These are phyloP conservation scores for Aquilaria agallochum DNA, from an alignment of 441 rosid species.

Conservation along the genomic window DNA sequence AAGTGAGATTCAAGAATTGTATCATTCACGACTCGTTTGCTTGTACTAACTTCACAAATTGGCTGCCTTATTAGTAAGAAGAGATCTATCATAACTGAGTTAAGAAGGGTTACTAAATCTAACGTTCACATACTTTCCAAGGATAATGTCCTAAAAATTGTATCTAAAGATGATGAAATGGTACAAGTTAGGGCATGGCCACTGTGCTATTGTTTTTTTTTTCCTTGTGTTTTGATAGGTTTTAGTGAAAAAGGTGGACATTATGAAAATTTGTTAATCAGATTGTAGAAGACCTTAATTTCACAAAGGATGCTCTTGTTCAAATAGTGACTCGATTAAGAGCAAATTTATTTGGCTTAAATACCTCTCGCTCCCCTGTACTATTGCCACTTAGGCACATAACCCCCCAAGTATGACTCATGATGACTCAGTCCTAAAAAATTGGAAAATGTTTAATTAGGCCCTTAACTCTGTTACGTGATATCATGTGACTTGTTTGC, in stretches of 20 bases:
- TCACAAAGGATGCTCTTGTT: constrained; percentile 91
- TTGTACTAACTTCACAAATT: constrained; percentile 89
- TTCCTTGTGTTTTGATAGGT: too few species aligned
- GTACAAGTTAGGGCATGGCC: constrained; percentile 56
- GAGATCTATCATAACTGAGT: constrained; percentile 85
- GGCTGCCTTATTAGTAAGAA: constrained; percentile 98
- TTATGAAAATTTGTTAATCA: constrained; percentile 15
- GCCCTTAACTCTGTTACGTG: too few species aligned
- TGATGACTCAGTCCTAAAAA: too few species aligned
- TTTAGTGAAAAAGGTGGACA: too few species aligned
- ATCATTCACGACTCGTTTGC: constrained; percentile 83
- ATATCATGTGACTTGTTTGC: too few species aligned
- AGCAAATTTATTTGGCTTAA: constrained; percentile 64
- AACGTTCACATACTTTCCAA: constrained; percentile 85
- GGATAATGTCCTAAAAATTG: constrained; percentile 88
- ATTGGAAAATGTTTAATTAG: too few species aligned
- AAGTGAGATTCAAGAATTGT: constrained; percentile 91
- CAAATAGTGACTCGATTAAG: constrained; percentile 76
- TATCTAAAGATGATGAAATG: constrained; percentile 93
- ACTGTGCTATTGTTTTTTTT: too few species aligned
- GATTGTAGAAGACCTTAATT: constrained; percentile 94
- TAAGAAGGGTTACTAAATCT: constrained; percentile 85
- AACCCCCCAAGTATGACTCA: too few species aligned
- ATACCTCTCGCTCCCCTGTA: too few species aligned
- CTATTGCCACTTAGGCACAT: too few species aligned